These are phyloP conservation scores for Chlorella sorokiniana DNA, from an alignment of 139 green algal genomes.

Conservation along the genomic window DNA sequence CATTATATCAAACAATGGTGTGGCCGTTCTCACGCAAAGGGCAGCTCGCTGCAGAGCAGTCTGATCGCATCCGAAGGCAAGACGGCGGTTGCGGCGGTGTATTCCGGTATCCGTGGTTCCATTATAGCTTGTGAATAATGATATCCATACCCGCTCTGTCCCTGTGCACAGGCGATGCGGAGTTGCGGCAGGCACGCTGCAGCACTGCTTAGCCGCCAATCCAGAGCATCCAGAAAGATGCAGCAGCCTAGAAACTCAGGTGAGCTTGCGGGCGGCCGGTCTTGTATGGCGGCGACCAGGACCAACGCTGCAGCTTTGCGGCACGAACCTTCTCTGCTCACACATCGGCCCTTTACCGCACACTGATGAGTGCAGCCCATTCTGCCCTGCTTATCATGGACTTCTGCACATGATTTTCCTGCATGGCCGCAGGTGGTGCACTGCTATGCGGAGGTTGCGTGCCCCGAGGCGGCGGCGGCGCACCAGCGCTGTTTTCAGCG, in stretches of 20 bases:
- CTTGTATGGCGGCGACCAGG: too few species aligned
- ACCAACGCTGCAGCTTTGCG: too few species aligned
- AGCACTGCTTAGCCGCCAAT: constrained; percentile 16
- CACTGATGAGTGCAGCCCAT: too few species aligned
- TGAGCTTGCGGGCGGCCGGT: too few species aligned
- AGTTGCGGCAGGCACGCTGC: background rate
- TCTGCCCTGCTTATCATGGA: background rate
- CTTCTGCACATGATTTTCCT: background rate
- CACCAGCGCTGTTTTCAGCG: constrained; percentile 36
- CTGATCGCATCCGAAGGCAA: background rate
- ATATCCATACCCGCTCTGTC: background rate
- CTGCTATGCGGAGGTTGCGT: constrained; percentile 37
- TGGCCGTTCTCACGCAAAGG: background rate
- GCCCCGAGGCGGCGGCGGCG: constrained; percentile 13
- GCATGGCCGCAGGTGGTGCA: constrained; percentile 21
- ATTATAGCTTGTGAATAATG: too few species aligned
- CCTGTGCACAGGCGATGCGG: constrained; percentile 10
- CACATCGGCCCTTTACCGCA: background rate
- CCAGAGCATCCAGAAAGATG: background rate
- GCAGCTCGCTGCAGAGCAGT: background rate
- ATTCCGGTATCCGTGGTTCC: background rate
- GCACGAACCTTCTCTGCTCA: too few species aligned
- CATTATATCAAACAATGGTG: too few species aligned
- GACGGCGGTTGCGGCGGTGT: too few species aligned
- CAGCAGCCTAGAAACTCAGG: constrained; percentile 32